Evolutionary conservation across 495 filamentous ascomycete species (phyloP).

Genomic region (Penicillium macrosclerotiorum): DNA sequence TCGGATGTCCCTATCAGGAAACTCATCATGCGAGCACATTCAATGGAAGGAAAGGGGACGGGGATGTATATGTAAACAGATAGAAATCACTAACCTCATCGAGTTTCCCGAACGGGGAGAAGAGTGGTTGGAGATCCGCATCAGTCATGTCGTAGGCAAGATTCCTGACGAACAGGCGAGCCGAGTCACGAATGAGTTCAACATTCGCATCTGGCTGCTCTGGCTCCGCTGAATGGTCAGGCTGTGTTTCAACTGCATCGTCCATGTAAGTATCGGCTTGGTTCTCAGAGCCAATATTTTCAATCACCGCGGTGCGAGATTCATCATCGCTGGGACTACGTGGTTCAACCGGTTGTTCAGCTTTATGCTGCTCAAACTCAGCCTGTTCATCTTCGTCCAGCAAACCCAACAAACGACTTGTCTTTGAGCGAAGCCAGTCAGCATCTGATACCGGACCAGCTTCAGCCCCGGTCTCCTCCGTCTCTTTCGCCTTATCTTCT

Average conservation of each 20-base stretch:
- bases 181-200: conserved; percentile 45
- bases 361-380: conserved; percentile 29
- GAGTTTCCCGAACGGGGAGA: conserved; percentile 66
- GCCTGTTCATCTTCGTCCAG: conserved; percentile 63
- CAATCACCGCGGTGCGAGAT: conserved; percentile 23
- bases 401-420: conserved; percentile 84
- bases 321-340: conserved; percentile 12
- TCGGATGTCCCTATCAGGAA: conserved; percentile 99
- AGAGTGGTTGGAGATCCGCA: conserved; percentile 69
- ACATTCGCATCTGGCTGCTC: conserved; percentile 33
- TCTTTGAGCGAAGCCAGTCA: conserved; percentile 92
- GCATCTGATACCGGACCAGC: conserved; percentile 54
- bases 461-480: conserved; percentile 15
- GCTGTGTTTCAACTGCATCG: conserved; percentile 15
- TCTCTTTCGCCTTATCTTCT: conserved; percentile 22
- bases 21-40: conserved; percentile 74
- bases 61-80: too few relatives aligned
- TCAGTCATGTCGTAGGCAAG: conserved; percentile 78
- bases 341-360: conserved; percentile 13
- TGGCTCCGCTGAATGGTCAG: conserved; percentile 18
- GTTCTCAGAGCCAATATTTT: conserved; percentile 23
- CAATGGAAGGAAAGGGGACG: conserved; percentile 6
- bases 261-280: conserved; percentile 5
- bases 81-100: conserved; percentile 95
- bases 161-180: conserved; percentile 84